Evolutionary conservation across 139 green algal genomes (phyloP).

Genomic region (Closterium sp.): DNA sequence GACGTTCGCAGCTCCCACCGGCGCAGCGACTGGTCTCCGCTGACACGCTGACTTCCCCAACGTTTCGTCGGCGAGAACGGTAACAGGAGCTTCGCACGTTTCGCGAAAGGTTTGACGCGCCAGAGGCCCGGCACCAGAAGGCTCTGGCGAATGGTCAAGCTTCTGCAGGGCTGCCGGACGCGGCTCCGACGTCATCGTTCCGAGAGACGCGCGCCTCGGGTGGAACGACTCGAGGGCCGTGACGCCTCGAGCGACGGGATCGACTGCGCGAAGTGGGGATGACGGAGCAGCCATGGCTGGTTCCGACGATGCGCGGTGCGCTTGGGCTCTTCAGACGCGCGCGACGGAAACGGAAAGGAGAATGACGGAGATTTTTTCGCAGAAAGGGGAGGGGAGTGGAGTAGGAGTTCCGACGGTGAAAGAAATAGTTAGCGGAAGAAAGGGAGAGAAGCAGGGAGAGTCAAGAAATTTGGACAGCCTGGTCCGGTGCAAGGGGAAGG

Average conservation of each 20-base stretch:
- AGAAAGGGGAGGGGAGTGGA: not conserved
- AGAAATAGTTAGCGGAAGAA: not conserved
- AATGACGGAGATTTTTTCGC: not conserved
- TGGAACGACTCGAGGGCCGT: not conserved
- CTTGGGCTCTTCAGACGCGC: not conserved
- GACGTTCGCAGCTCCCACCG: not conserved
- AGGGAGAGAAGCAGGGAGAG: not conserved
- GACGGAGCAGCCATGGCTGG: not conserved
- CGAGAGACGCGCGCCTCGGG: not conserved
- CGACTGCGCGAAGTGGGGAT: not conserved
- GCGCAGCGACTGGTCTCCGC: not conserved
- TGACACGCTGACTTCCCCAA: not conserved
- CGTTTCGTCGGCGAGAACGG: not conserved
- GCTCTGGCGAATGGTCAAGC: not conserved
- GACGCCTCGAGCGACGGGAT: not conserved
- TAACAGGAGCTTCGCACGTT: not conserved
- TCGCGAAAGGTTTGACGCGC: not conserved
- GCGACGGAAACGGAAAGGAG: not conserved
- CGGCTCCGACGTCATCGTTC: not conserved
- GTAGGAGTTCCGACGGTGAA: not conserved
- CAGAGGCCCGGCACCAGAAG: not conserved
- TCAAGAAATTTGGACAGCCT: too few species aligned
- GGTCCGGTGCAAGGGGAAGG: too few species aligned
- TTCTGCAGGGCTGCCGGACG: not conserved
- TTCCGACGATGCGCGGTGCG: not conserved